phyloP scores from a whole-genome alignment of 352 stramenopile species.

The Phytopythium helicoides region DNA sequence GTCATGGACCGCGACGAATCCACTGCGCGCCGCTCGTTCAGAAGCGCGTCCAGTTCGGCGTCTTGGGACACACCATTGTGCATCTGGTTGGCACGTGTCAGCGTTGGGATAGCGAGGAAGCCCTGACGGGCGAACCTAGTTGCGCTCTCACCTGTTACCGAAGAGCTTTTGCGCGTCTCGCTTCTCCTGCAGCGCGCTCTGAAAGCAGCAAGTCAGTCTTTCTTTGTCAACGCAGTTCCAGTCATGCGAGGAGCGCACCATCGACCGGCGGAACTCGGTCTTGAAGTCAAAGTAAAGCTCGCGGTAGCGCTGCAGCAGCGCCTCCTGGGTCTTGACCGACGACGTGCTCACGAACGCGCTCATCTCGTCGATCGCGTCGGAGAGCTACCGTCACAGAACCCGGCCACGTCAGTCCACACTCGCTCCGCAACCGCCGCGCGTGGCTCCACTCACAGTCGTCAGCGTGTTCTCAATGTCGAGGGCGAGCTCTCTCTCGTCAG shows the following conservation, averaged over 20 bases:
- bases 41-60: slow-evolving; percentile 69
- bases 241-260: slow-evolving; percentile 29
- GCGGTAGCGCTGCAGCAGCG: slow-evolving; percentile 93
- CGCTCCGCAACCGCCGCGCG: too few species aligned
- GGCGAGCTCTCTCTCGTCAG: slow-evolving; percentile 59
- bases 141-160: slow-evolving; percentile 50
- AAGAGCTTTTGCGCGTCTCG: slow-evolving; percentile 81
- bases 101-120: slow-evolving; percentile 1
- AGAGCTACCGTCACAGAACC: slow-evolving; percentile 40
- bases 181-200: slow-evolving; percentile 83
- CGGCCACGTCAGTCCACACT: not conserved
- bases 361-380: slow-evolving; percentile 87
- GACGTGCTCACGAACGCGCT: slow-evolving; percentile 67
- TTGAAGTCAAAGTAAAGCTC: slow-evolving; percentile 96
- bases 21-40: slow-evolving; percentile 77
- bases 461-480: slow-evolving; percentile 80
- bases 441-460: slow-evolving; percentile 33
- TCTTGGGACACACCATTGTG: slow-evolving; percentile 53
- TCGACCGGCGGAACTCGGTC: slow-evolving; percentile 91
- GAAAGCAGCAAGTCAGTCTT: not conserved
- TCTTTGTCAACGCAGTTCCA: too few species aligned
- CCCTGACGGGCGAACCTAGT: not conserved
- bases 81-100: slow-evolving; percentile 16
- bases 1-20: slow-evolving; percentile 81
- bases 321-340: slow-evolving; percentile 78